These are phyloP conservation scores for Alternaria postmessia DNA, from an alignment of 2,329 filamentous ascomycete genomes.

Conservation along the genomic window DNA sequence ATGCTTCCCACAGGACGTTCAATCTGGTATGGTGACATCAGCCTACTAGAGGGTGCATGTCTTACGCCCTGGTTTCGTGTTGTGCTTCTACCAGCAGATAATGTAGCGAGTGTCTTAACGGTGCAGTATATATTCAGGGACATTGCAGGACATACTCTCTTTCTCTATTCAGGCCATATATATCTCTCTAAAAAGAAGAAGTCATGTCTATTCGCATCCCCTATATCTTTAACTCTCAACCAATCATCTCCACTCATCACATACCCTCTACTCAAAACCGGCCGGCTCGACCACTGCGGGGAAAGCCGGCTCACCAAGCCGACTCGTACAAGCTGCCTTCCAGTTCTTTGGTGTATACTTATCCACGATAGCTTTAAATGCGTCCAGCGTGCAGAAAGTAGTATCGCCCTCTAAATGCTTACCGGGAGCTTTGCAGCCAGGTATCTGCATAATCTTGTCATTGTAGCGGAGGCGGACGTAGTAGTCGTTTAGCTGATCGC, in stretches of 20 bases:
- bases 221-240: no score
- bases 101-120: no score
- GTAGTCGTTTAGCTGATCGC: constrained; percentile 71
- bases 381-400: constrained; percentile 89
- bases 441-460: constrained; percentile 80
- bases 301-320: constrained; percentile 64
- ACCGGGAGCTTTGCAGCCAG: constrained; percentile 77
- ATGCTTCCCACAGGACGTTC: no score
- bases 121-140: no score
- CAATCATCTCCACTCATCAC: background rate
- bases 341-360: constrained; percentile 86
- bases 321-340: constrained; percentile 68
- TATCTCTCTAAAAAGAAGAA: no score
- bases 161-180: background rate
- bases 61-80: no score
- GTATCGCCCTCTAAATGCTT: constrained; percentile 89
- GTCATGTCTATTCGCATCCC: background rate
- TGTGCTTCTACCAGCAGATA: no score
- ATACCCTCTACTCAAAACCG: constrained; percentile 35
- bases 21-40: no score
- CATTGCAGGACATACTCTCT: no score
- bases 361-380: constrained; percentile 93
- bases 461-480: constrained; percentile 94
- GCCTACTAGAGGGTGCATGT: no score
- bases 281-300: constrained; percentile 52